Conservation (phyloP, 768 basidiomycete genomes). For the Russula earlei region DNA sequence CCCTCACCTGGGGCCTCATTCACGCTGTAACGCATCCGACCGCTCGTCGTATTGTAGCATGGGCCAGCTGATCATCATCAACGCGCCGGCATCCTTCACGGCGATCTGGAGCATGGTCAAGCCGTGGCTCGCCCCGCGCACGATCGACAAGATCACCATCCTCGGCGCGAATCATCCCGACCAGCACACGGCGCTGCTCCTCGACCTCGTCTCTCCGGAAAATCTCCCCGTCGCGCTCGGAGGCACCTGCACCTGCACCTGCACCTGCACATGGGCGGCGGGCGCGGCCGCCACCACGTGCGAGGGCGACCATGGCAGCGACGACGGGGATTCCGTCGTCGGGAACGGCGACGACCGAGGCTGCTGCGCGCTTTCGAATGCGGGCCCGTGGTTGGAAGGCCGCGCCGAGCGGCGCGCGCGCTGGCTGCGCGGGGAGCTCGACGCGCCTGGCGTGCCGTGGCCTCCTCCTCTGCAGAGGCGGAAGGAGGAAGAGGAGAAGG, state of each 20-base stretch:
- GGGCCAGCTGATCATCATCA: conserved; percentile 63
- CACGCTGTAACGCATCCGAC: too few species aligned
- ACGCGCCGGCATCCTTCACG: conserved; percentile 65
- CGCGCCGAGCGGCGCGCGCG: conserved; percentile 23
- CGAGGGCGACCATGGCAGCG: background rate
- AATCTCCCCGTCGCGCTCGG: conserved; percentile 53
- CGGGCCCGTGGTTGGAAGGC: conserved; percentile 65
- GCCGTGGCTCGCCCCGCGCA: conserved; percentile 68
- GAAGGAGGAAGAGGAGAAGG: background rate
- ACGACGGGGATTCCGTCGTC: background rate
- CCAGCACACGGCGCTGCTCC: conserved; percentile 46
- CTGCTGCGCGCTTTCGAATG: conserved; percentile 50
- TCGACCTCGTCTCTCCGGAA: conserved; percentile 53
- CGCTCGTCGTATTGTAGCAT: conserved; percentile 34
- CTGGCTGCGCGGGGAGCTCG: conserved; percentile 26
- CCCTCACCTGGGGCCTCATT: too few species aligned
- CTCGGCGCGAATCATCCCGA: conserved; percentile 38
- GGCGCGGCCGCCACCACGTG: background rate
- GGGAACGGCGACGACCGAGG: background rate
- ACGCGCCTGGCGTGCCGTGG: conserved; percentile 11
- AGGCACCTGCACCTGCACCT: conserved; percentile 51
- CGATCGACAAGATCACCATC: conserved; percentile 56
- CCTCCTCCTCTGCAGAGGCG: background rate
- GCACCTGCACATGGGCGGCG: background rate
- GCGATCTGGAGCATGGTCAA: conserved; percentile 62